Evolutionary conservation across 164 flowering plant genomes (phyloP), one percentile per base, ranked within the genome.

Genomic region (Sextonia rubra): DNA sequence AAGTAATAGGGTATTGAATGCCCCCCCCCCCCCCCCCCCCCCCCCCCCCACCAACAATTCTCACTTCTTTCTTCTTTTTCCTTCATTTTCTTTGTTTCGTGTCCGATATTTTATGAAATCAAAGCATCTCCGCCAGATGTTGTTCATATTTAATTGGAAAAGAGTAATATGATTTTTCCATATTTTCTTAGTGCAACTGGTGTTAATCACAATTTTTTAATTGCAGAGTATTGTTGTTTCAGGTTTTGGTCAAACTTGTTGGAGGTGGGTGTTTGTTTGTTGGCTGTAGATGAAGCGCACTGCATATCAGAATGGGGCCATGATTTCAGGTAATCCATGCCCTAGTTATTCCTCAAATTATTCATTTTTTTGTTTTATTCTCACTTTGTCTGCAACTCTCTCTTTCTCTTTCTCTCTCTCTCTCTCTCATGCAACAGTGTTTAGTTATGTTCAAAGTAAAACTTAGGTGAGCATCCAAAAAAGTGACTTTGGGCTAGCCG

Each of bases 291-390:
- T 79, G 91, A 88, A 83, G 88, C 89, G 52, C 91, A 88, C 71
- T 86, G 91, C 84, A 88, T 88, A 71, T 88, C 91, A 47, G 88
- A 86, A 77, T 88, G 89, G 91, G 91, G 91, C 32, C 91, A 88
- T 78, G 79, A 85, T 86, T 88, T 88, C 84, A 84, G 91, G 91
- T 88, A 60, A 24, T 60, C 61, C 12, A 6, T 61, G 27, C 32
- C 47, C 60, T 61, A n/a, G 30, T 66, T 47, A 26, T 74, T 24
- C 8, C 67, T 14, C 12, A 18, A 58, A n/a, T 24, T n/a, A n/a
- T 37, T 58, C 25, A 20, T 14, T 25, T 12, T 37, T 20, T 60
- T 7, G n/a, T 22, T 12, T 52, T 52, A 4, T 52, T 52, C 58
- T 52, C 58, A 52, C 20, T 52, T 17, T 15, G n/a, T 52, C n/a